A percentile compares a stretch with the other conserved stretches of the same genome.
Conservation (phyloP, 768 basidiomycete genomes). For the Amanita polypyramis region DNA sequence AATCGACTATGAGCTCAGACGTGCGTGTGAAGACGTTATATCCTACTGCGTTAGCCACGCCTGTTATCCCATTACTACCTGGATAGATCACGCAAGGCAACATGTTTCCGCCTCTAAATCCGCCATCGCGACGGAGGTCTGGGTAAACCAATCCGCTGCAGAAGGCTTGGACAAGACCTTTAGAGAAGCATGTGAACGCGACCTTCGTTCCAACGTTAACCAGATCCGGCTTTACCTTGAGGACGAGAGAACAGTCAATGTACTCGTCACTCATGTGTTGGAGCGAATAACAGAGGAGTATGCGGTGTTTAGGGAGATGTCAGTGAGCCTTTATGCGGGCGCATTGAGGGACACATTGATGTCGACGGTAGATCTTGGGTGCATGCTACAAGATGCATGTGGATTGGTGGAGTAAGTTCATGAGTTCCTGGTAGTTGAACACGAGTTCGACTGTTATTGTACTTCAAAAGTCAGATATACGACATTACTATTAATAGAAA, state of each 20-base stretch:
- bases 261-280: conserved; percentile 68
- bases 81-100: conserved; percentile 42
- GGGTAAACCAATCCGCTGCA: conserved; percentile 41
- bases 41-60: conserved; percentile 44
- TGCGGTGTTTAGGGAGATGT: conserved; percentile 56
- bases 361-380: conserved; percentile 27
- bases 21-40: conserved; percentile 81
- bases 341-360: conserved; percentile 19
- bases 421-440: background rate
- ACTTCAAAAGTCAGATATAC: too few species aligned
- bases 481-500: too few species aligned
- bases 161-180: conserved; percentile 45
- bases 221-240: conserved; percentile 71
- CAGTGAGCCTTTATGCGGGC: conserved; percentile 37
- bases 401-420: conserved; percentile 11
- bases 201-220: conserved; percentile 42
- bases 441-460: too few species aligned
- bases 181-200: conserved; percentile 39
- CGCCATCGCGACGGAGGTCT: conserved; percentile 28
- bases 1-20: conserved; percentile 79
- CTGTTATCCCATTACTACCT: conserved; percentile 49
- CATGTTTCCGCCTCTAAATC: conserved; percentile 10
- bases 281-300: conserved; percentile 72
- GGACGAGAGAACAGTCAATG: conserved; percentile 66
- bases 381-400: conserved; percentile 26